Conservation (phyloP, 257 asterid genomes). For the Solanum commersonii region DNA sequence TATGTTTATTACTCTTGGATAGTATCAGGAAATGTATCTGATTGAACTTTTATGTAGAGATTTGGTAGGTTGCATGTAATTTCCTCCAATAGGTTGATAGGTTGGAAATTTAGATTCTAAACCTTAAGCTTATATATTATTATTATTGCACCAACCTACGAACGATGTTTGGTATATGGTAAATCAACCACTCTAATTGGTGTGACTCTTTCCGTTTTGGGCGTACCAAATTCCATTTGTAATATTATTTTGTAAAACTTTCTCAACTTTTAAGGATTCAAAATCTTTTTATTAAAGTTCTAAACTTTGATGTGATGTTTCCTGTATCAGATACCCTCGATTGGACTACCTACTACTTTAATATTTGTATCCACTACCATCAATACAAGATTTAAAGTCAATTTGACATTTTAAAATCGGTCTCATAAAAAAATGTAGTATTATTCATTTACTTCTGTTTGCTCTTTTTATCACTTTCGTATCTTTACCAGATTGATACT, state of each 20-base stretch:
- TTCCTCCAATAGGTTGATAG: neutral
- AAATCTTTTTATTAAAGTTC: too few species aligned
- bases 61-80: neutral
- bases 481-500: constrained; percentile 18
- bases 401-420: neutral
- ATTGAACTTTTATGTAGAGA: neutral
- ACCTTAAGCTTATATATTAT: neutral
- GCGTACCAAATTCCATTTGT: neutral
- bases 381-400: neutral
- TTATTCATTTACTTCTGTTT: neutral
- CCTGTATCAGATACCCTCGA: neutral
- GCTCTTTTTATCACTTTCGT: neutral
- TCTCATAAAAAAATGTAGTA: neutral
- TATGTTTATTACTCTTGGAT: neutral
- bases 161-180: neutral
- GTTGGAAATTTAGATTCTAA: neutral
- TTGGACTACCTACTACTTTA: neutral
- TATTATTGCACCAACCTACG: neutral
- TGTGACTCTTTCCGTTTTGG: neutral
- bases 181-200: neutral
- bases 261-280: neutral
- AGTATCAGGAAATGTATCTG: neutral
- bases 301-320: neutral
- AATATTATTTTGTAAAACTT: neutral
- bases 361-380: neutral